Percentiles rank a stretch among this genome's conserved stretches.
Evolutionary conservation across 2,329 filamentous ascomycete genomes (phyloP).

Genomic region (Mollisiaceae sp.): DNA sequence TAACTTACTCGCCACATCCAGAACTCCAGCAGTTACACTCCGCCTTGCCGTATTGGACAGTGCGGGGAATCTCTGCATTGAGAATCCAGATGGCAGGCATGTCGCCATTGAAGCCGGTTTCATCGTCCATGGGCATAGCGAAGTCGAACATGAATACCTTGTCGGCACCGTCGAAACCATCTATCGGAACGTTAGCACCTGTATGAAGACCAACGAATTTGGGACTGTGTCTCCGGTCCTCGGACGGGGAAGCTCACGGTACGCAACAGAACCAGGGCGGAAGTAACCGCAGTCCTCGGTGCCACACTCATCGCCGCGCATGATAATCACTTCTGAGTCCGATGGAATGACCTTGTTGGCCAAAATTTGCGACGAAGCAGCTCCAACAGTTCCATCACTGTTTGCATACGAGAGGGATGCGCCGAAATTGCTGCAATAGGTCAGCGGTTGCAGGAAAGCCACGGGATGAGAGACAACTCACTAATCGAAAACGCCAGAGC

Average conservation of each 20-base stretch:
- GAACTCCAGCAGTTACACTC: constrained; percentile 74
- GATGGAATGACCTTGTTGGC: constrained; percentile 55
- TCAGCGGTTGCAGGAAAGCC: background rate
- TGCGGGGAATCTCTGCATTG: constrained; percentile 74
- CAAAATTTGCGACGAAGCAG: constrained; percentile 54
- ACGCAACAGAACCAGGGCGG: constrained; percentile 54
- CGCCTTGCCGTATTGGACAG: constrained; percentile 66
- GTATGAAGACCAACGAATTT: constrained; percentile 46
- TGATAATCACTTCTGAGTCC: constrained; percentile 55
- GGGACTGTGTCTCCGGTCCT: constrained; percentile 2
- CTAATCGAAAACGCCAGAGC: constrained; percentile 60
- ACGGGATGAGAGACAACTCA: constrained; percentile 38
- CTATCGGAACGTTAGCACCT: background rate
- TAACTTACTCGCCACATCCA: constrained; percentile 63
- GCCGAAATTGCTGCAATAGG: constrained; percentile 52
- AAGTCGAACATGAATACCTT: constrained; percentile 79
- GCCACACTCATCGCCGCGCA: constrained; percentile 55
- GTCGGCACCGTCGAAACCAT: constrained; percentile 72
- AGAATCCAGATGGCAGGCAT: constrained; percentile 80
- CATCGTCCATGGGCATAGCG: constrained; percentile 68
- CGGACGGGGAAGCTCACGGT: constrained; percentile 47
- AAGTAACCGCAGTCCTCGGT: constrained; percentile 52
- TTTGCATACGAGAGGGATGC: constrained; percentile 62
- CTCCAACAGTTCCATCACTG: constrained; percentile 51
- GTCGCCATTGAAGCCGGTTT: constrained; percentile 60